Evolutionary conservation across 2,329 filamentous ascomycete species (phyloP).

Genomic region (Verticillium nubilum): DNA sequence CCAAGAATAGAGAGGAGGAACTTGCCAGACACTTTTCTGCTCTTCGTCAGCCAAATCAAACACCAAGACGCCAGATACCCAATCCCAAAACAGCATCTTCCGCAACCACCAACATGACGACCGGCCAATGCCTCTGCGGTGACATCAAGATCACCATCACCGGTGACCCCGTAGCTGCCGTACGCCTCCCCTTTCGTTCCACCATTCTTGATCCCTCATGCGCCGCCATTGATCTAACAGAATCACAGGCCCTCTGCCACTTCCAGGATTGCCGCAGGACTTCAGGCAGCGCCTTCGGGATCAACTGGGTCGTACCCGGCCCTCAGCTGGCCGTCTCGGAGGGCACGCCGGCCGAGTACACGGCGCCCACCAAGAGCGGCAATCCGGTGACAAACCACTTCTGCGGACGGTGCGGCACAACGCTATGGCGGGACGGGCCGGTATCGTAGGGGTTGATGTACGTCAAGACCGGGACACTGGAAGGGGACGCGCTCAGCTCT

Average conservation of each 20-base stretch:
- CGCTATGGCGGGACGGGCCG: conserved; percentile 2
- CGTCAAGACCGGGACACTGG: conserved; percentile 4
- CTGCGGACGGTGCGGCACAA: conserved; percentile 1
- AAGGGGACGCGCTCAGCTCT: background rate
- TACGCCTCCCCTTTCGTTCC: background rate
- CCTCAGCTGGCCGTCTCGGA: background rate
- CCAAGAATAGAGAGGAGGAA: background rate
- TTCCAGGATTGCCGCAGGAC: conserved; percentile 6
- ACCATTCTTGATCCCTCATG: too few relatives aligned
- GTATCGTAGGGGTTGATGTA: background rate
- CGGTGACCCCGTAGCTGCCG: conserved; percentile 1
- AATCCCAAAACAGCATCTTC: background rate
- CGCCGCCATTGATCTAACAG: background rate
- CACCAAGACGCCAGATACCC: background rate
- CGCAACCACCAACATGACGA: background rate
- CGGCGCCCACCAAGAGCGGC: conserved; percentile 1
- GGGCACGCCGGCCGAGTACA: background rate
- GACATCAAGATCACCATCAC: conserved; percentile 1
- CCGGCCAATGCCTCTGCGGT: conserved; percentile 3
- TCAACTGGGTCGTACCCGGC: conserved; percentile 1
- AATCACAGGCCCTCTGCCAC: conserved; percentile 4
- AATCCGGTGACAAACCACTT: conserved; percentile 5
- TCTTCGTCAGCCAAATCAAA: background rate
- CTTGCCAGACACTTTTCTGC: background rate
- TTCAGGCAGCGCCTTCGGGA: conserved; percentile 3